Percentiles rank a stretch among this genome's conserved stretches.
These are phyloP conservation scores for Pilaira anomala DNA, from an alignment of 192 early-diverging fungal genomes.

Conservation along the genomic window DNA sequence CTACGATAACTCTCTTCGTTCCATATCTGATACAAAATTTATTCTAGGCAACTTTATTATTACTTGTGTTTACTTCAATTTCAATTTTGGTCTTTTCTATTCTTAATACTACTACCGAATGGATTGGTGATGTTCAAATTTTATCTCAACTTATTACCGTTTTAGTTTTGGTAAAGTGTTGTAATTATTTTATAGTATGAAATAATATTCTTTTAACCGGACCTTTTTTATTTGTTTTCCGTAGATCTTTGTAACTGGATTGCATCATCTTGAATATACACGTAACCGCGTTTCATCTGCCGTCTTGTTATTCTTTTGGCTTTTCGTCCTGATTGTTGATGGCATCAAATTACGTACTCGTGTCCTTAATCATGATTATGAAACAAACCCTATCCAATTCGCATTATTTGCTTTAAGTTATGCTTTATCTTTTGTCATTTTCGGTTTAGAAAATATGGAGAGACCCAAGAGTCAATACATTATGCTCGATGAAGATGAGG, in stretches of 20 bases:
- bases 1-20: too few relatives aligned
- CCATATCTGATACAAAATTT: background rate
- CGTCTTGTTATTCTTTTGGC: conserved; percentile 60
- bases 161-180: conserved; percentile 11
- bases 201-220: background rate
- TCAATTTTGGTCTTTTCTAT: background rate
- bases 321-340: conserved; percentile 39
- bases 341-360: conserved; percentile 45
- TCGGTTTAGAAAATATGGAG: conserved; percentile 41
- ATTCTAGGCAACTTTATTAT: conserved; percentile 6
- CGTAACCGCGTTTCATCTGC: conserved; percentile 48
- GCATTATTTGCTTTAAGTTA: conserved; percentile 32
- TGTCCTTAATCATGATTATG: background rate
- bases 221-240: background rate
- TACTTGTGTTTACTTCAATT: background rate
- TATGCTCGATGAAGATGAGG: conserved; percentile 32
- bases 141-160: background rate
- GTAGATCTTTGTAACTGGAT: conserved; percentile 23
- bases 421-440: conserved; percentile 36
- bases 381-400: conserved; percentile 14
- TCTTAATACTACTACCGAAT: background rate
- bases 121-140: background rate
- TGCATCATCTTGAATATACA: conserved; percentile 35
- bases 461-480: conserved; percentile 38
- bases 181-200: background rate